These are phyloP conservation scores for Rhipidocladum racemiflorum DNA, from an alignment of 176 grass and related monocot species.

Conservation along the genomic window DNA sequence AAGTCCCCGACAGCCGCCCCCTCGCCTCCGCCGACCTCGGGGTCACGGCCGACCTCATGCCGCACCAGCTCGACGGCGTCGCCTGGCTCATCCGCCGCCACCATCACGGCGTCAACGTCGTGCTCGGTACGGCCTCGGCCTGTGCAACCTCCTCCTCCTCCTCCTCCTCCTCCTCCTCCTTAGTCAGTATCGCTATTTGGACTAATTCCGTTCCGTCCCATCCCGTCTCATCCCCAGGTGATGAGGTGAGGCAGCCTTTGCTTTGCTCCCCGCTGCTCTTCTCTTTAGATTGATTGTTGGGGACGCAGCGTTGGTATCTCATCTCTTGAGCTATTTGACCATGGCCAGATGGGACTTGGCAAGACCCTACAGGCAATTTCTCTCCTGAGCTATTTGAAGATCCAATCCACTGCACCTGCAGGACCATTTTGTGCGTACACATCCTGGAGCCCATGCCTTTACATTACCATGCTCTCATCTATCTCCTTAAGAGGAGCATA, in stretches of 20 bases:
- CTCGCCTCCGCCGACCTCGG: conserved; percentile 35
- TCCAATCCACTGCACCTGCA: conserved; percentile 38
- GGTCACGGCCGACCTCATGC: conserved; percentile 65
- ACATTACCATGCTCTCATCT: not conserved
- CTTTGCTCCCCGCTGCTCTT: not conserved
- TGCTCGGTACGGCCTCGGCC: conserved; percentile 43
- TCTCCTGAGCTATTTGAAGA: conserved; percentile 77
- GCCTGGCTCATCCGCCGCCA: conserved; percentile 78
- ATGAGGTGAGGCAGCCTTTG: conserved; percentile 53
- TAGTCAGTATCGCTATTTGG: not conserved
- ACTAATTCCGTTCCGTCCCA: not conserved
- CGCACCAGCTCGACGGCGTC: conserved; percentile 75
- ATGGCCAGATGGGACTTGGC: conserved; percentile 85
- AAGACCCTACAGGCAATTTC: conserved; percentile 95
- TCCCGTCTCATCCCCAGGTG: conserved; percentile 45
- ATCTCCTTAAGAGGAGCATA: not conserved
- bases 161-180: not conserved
- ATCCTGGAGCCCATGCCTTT: not conserved
- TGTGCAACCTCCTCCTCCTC: too few species aligned
- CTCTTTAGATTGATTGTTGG: not conserved
- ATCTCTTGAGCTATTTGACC: not conserved
- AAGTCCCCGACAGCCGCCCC: not conserved
- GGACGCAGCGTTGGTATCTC: not conserved
- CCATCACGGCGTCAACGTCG: conserved; percentile 79
- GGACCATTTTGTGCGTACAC: conserved; percentile 67